These are phyloP conservation scores for Verticillium klebahnii DNA, from an alignment of 2,329 filamentous ascomycete species.

Conservation along the genomic window DNA sequence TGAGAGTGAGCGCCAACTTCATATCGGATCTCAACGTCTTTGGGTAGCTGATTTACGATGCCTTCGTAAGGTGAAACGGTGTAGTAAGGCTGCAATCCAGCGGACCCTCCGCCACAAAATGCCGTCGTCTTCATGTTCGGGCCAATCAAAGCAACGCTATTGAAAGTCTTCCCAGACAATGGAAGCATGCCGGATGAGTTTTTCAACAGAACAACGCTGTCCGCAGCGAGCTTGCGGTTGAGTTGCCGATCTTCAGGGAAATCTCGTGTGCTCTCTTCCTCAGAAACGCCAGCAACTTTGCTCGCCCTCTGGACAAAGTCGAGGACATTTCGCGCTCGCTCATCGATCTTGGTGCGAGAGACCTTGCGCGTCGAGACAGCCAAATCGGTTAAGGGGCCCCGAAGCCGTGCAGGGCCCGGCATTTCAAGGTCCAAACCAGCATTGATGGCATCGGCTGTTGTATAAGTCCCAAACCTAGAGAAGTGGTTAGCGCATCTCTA, in stretches of 20 bases:
- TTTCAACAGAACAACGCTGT: conserved; percentile 3
- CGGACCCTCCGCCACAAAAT: conserved; percentile 25
- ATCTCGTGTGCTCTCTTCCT: background rate
- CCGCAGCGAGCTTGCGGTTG: conserved; percentile 2
- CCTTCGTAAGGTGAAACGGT: conserved; percentile 22
- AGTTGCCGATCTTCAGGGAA: conserved; percentile 1
- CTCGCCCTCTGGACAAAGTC: conserved; percentile 20
- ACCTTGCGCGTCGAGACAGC: conserved; percentile 4
- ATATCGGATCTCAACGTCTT: background rate
- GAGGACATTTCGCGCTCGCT: conserved; percentile 21
- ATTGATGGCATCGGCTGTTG: conserved; percentile 12
- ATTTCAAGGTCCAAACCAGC: conserved; percentile 30
- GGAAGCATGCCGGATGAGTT: conserved; percentile 5
- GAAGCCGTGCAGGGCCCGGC: conserved; percentile 19
- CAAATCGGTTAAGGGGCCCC: background rate
- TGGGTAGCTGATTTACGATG: conserved; percentile 17
- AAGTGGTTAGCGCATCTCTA: too few species aligned
- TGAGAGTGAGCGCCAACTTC: conserved; percentile 2
- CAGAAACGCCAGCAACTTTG: background rate
- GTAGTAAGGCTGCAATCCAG: conserved; percentile 24
- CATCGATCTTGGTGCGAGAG: background rate
- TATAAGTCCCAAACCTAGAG: conserved; percentile 22
- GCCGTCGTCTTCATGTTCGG: conserved; percentile 40
- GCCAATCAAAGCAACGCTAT: conserved; percentile 34
- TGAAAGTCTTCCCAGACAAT: background rate